Evolutionary conservation across 208 protist species (phyloP).

Genomic region (Leishmania tropica): DNA sequence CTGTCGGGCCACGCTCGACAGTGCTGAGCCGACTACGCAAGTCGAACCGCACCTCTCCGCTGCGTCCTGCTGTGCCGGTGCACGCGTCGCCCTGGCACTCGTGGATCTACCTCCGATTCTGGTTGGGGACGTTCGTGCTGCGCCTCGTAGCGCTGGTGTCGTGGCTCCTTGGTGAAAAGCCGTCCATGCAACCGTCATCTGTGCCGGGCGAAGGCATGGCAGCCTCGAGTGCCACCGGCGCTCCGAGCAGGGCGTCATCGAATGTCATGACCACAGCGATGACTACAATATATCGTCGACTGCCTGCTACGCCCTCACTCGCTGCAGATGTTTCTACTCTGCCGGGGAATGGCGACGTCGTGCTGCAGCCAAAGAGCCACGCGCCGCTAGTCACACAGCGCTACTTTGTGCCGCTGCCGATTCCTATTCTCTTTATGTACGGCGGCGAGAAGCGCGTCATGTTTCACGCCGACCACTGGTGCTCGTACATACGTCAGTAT

Average conservation of each 20-base stretch:
- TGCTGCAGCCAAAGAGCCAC: slow-evolving; percentile 21
- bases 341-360: slow-evolving; percentile 21
- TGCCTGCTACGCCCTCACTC: slow-evolving; percentile 24
- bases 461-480: slow-evolving; percentile 71
- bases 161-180: slow-evolving; percentile 24
- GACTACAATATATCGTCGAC: slow-evolving; percentile 32
- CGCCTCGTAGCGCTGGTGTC: slow-evolving; percentile 23
- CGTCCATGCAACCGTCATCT: neutral
- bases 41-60: slow-evolving; percentile 1
- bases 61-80: slow-evolving; percentile 14
- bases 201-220: neutral
- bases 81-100: slow-evolving; percentile 14
- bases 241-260: slow-evolving; percentile 14
- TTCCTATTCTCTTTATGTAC: slow-evolving; percentile 79
- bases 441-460: slow-evolving; percentile 51
- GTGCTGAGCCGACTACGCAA: slow-evolving; percentile 1
- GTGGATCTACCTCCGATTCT: slow-evolving; percentile 54
- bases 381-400: slow-evolving; percentile 53
- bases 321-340: slow-evolving; percentile 24
- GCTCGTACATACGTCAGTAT: slow-evolving; percentile 49
- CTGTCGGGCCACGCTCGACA: slow-evolving; percentile 8
- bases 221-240: neutral
- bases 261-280: slow-evolving; percentile 37
- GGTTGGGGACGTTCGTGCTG: slow-evolving; percentile 31
- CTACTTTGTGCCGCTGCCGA: slow-evolving; percentile 56